Conservation (phyloP, 352 stramenopile species). For the Phytophthora constricta region DNA sequence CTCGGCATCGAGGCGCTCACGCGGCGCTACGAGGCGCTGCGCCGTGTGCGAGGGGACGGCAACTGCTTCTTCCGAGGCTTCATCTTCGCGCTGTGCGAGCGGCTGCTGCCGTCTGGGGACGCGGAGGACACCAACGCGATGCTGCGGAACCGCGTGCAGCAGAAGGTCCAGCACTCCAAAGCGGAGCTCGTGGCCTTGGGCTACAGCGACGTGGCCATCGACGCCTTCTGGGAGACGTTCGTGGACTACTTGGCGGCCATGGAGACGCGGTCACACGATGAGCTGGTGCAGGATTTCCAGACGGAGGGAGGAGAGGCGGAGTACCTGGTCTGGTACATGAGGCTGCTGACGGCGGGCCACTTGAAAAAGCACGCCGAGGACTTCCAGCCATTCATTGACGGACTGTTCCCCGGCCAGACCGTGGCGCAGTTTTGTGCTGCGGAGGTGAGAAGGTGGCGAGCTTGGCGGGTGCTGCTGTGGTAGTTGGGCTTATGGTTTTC, state of each 20-base stretch:
- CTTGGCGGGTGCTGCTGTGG: background rate
- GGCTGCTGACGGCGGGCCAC: constrained; percentile 82
- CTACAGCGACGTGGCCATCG: constrained; percentile 93
- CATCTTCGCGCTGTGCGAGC: constrained; percentile 90
- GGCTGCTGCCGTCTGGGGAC: constrained; percentile 49
- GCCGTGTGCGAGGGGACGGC: constrained; percentile 88
- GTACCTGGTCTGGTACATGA: constrained; percentile 92
- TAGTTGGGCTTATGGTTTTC: constrained; percentile 7
- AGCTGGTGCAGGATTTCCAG: constrained; percentile 84
- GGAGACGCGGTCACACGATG: constrained; percentile 71
- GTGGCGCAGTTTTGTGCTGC: constrained; percentile 88
- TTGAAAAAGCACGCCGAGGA: constrained; percentile 89
- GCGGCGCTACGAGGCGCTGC: constrained; percentile 72
- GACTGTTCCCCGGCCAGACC: constrained; percentile 74
- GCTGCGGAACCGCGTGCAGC: constrained; percentile 52
- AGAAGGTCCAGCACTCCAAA: constrained; percentile 76
- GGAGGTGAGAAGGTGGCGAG: constrained; percentile 40
- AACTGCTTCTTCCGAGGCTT: constrained; percentile 94
- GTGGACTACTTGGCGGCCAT: constrained; percentile 88
- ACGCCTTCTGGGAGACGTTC: constrained; percentile 94
- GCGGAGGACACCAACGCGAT: constrained; percentile 25
- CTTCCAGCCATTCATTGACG: constrained; percentile 92
- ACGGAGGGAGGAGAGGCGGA: constrained; percentile 86
- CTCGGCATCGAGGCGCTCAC: constrained; percentile 71
- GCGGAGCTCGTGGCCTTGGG: constrained; percentile 77